These are phyloP conservation scores for Lactarius trivialis DNA, from an alignment of 768 basidiomycete genomes.

Conservation along the genomic window DNA sequence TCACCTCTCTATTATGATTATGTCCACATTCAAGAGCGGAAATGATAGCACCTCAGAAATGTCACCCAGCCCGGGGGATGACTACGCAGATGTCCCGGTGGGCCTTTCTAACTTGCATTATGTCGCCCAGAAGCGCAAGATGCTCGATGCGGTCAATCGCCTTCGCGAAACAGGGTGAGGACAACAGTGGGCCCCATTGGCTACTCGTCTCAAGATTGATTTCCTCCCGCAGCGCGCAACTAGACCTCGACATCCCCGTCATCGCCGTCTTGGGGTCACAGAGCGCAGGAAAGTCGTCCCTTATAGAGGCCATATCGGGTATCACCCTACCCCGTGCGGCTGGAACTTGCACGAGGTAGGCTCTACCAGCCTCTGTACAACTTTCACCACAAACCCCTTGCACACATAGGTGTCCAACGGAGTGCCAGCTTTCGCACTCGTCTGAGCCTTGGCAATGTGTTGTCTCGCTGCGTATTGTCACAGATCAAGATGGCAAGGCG, in stretches of 20 bases:
- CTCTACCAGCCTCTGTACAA: not conserved
- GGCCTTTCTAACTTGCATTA: constrained; percentile 46
- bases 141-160: constrained; percentile 54
- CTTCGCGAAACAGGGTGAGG: constrained; percentile 55
- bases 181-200: not conserved
- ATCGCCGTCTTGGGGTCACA: constrained; percentile 71
- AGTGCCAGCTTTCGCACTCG: constrained; percentile 31
- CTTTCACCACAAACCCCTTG: not conserved
- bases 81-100: constrained; percentile 28
- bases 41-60: not conserved
- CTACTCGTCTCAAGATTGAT: constrained; percentile 1
- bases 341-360: constrained; percentile 68
- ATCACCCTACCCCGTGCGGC: constrained; percentile 62
- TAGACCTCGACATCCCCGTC: constrained; percentile 64
- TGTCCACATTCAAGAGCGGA: not conserved
- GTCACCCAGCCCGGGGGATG: constrained; percentile 18
- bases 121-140: constrained; percentile 36
- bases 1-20: not conserved
- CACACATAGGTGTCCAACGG: constrained; percentile 32
- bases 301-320: constrained; percentile 72
- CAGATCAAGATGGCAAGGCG: constrained; percentile 23
- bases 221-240: constrained; percentile 44
- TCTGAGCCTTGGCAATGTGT: constrained; percentile 30
- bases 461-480: constrained; percentile 30
- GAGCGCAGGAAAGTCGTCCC: constrained; percentile 69